phyloP scores from a whole-genome alignment of 768 basidiomycete genomes.

The Strobilomyces echinocephalus region DNA sequence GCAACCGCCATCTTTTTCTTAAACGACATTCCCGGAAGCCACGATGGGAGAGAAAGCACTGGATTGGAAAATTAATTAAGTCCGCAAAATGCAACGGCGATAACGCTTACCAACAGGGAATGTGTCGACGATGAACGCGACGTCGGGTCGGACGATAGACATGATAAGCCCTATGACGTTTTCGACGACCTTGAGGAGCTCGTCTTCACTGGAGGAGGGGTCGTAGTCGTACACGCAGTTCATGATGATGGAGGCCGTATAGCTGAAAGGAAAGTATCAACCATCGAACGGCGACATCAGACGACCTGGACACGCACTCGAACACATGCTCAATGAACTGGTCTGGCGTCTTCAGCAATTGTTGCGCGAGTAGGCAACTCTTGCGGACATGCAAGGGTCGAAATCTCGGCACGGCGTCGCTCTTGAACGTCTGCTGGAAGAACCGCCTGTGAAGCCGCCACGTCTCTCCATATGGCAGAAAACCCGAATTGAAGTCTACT shows the following conservation, averaged over 20 bases:
- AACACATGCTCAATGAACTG: not conserved
- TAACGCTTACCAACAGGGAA: not conserved
- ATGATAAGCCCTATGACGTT: not conserved
- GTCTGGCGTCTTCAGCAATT: not conserved
- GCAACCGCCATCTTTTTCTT: not conserved
- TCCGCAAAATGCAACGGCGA: not conserved
- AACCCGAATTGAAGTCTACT: not conserved
- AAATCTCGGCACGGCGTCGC: not conserved
- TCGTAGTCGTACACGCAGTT: not conserved
- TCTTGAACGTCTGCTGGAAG: not conserved
- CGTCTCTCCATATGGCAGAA: not conserved
- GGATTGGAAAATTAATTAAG: not conserved
- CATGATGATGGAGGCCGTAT: not conserved
- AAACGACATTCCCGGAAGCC: not conserved
- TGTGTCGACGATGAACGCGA: not conserved
- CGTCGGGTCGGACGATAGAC: not conserved
- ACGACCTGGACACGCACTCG: not conserved
- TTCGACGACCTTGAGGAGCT: not conserved
- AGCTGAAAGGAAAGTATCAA: not conserved
- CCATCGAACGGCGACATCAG: not conserved
- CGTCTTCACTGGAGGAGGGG: not conserved
- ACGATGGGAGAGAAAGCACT: not conserved
- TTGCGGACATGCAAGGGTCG: not conserved
- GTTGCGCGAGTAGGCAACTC: not conserved
- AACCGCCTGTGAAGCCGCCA: not conserved